Base-by-base conservation (phyloP, 805 yeast genomes). In the Lipomyces chichibuensis region DNA sequence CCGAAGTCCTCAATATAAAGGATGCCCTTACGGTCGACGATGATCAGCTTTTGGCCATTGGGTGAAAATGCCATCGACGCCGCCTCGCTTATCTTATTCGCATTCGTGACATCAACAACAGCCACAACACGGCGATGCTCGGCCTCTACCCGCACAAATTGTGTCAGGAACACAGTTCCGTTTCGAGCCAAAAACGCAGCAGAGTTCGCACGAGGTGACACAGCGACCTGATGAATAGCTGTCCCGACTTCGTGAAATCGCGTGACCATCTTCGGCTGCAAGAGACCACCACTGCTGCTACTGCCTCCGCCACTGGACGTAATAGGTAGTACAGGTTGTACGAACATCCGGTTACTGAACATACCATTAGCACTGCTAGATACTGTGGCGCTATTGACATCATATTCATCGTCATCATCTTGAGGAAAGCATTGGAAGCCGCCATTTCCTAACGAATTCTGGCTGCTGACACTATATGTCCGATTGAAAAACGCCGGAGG, bases 171-270 rank as follows among this genome's bases (percentile, higher is more conserved):
- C 0, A 92, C 87, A 1, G 85, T 80, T 0, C 98, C 98, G 64
- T 86, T 87, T 67, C 90, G 85, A 74, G 90, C 95, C 25, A 92
- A 77, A 72, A 90, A 88, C 2, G 94, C 96, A 35, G 92, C 82
- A 0, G 95, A 88, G 75, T 92, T 96, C 37, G 95, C 93, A 27
- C 97, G 80, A 1, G 97, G 97, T 2, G 96, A 90, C 0, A 90
- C 83, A 27, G 88, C 87, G 65, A 88, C 85, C 57, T 83, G 82
- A 75, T 93, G 96, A 65, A 92, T 89, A 5, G 86, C 81, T 2
- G 90, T 85, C 0, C 98, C 98, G 17, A 93, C 84, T 73, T 93
- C 96, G 64, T 89, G 90, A 17, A 92, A 80, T 71, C 88, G 84
- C 75, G 88, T 77, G 4, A 87, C 74, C 76, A 89, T 77, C 39